Evolutionary conservation across 164 flowering plant species (phyloP), one percentile per base, ranked within the genome.

Genomic region (Kalanchoe fedtschenkoi): DNA sequence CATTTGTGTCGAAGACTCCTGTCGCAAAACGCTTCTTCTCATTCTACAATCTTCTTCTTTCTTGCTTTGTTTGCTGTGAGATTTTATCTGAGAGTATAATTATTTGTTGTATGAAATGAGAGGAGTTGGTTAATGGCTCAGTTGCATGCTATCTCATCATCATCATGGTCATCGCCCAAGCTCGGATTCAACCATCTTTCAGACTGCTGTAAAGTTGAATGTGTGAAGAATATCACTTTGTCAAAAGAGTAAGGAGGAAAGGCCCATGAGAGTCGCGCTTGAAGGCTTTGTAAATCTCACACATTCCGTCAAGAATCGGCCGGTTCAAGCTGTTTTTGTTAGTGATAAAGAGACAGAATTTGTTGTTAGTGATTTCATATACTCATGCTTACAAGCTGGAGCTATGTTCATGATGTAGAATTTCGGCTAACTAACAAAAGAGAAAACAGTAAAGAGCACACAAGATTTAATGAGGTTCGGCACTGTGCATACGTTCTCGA

Each of bases 371-470:
- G 97, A 90, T 44, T 93, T 70, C 73, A 74, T 90, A 59, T 90
- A 74, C 68, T 97, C 99, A 54, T 93, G 99, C 74, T 71, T 93
- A 72, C 82, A 95, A 72, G 99, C 97, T 69, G 99, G 97, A 62
- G 99, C 99, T 2, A 67, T 93, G n/a, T n/a, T n/a, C n/a, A n/a
- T n/a, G n/a, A n/a, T n/a, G n/a, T n/a, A n/a, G n/a, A n/a, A n/a
- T n/a, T n/a, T n/a, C n/a, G n/a, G n/a, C n/a, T n/a, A n/a, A n/a
- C n/a, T n/a, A n/a, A n/a, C n/a, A n/a, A n/a, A n/a, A n/a, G n/a
- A n/a, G n/a, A n/a, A n/a, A n/a, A n/a, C n/a, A n/a, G n/a, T n/a
- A n/a, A n/a, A n/a, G n/a, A n/a, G n/a, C n/a, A n/a, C n/a, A n/a
- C n/a, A n/a, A n/a, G n/a, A n/a, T n/a, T n/a, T n/a, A n/a, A n/a